phyloP scores from a whole-genome alignment of 805 yeast species.

The Hanseniaspora pseudoguilliermondii region DNA sequence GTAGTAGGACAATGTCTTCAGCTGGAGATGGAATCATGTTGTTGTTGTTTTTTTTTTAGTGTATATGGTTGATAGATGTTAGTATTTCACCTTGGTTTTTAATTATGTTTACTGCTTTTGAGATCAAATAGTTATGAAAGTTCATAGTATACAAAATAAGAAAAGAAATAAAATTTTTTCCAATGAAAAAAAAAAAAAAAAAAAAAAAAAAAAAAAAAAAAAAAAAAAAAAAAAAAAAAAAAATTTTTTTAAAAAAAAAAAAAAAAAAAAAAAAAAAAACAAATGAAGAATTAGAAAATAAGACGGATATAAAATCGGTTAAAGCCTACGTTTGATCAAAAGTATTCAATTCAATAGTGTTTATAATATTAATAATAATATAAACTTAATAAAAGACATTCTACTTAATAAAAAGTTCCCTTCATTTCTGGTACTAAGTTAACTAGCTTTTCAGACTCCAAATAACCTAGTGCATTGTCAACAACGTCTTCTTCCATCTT shows the following conservation, averaged over 20 bases:
- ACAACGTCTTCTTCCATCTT: constrained; percentile 74
- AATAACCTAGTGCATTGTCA: constrained; percentile 46
- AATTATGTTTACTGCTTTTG: too few species aligned
- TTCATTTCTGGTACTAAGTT: constrained; percentile 72
- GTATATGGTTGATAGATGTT: not conserved
- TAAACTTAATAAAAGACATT: too few species aligned
- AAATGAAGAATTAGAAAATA: too few species aligned
- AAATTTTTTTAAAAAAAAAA: too few species aligned
- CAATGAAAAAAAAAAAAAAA: not conserved
- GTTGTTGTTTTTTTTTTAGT: not conserved
- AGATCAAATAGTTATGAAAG: too few species aligned
- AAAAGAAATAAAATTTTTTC: not conserved
- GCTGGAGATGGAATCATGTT: constrained; percentile 27
- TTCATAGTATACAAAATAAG: not conserved
- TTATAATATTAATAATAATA: too few species aligned
- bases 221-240: too few species aligned
- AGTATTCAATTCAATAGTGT: too few species aligned
- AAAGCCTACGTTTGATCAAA: too few species aligned
- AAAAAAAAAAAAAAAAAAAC: too few species aligned
- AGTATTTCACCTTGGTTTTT: not conserved
- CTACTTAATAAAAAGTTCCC: constrained; percentile 20
- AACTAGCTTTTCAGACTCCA: constrained; percentile 55
- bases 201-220: not conserved
- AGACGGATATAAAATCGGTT: too few species aligned
- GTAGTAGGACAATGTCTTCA: constrained; percentile 26